Base-by-base conservation (phyloP, 169 alveolate species). In the Theileria annulata region DNA sequence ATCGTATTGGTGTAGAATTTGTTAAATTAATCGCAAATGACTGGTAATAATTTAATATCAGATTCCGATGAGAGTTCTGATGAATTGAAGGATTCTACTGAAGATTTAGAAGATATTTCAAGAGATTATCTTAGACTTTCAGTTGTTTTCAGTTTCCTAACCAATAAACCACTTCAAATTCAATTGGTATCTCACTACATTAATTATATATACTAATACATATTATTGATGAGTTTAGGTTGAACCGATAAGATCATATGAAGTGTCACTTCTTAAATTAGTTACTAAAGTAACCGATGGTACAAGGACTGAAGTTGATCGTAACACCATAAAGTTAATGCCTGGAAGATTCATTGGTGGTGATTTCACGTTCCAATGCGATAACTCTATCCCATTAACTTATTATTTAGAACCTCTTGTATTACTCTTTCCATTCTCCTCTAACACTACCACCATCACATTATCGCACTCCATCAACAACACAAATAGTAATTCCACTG, bases 281-380 rank as follows among this genome's bases (percentile, higher is more conserved):
- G 10, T 82, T 17, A 74, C 89, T 42, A 63, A 59, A 49, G 77
- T 75, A 2, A 82, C 85, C 9, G 84, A 75, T 59, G 89, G 89
- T 3, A 81, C 85, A 33, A 75, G 66, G 37, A 68, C 79, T n/a
- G 89, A 68, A 3, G 35, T 82, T 23, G 81, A 75, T 47, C 63
- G 56, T 48, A 71, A 66, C 0, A 4, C 35, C 60, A 74, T 82
- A 27, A 82, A 27, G 13, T 33, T 84, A 8, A 59, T 21, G 49
- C 90, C 90, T 28, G 90, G 90, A 0, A 80, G 76, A 54, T 42
- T 84, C 31, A 73, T 60, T 6, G 90, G 90, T 0, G 90, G 90
- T 17, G 54, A 56, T 5, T 21, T 72, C 19, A 31, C 28, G 19
- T 84, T 84, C 68, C 47, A 77, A 47, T 84, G 86, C 25, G 56